Evolutionary conservation across 495 filamentous ascomycete species (phyloP).

Genomic region (Penicillium mononematosum): DNA sequence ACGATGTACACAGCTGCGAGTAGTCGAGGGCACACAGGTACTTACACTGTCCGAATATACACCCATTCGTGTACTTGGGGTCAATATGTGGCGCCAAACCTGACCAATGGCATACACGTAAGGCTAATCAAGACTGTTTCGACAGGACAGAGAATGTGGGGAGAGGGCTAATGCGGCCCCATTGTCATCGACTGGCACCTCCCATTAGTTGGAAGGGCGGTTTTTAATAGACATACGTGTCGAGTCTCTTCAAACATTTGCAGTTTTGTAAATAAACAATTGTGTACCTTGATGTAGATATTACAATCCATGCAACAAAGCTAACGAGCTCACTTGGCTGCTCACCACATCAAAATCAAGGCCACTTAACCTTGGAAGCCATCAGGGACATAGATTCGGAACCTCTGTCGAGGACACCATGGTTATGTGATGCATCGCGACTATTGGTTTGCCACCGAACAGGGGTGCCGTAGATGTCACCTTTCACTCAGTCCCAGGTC

Average conservation of each 20-base stretch:
- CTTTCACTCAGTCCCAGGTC: constrained; percentile 14
- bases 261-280: not conserved
- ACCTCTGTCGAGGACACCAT: not conserved
- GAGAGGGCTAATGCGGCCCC: not conserved
- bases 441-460: constrained; percentile 16
- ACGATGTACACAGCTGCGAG: constrained; percentile 4
- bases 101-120: not conserved
- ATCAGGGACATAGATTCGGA: not conserved
- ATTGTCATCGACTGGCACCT: constrained; percentile 3
- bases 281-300: not conserved
- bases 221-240: not conserved
- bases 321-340: not conserved
- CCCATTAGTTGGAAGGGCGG: not conserved
- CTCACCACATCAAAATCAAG: constrained; percentile 1
- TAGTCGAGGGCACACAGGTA: constrained; percentile 3
- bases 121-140: constrained; percentile 6
- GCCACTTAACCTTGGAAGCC: not conserved
- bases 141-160: not conserved
- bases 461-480: constrained; percentile 26
- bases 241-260: not conserved
- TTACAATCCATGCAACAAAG: not conserved
- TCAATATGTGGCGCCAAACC: constrained; percentile 1
- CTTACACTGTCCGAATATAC: not conserved
- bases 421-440: not conserved
- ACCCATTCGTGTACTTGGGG: constrained; percentile 3